Evolutionary conservation across 352 stramenopile species (phyloP).

Genomic region (Phytophthora melonis): DNA sequence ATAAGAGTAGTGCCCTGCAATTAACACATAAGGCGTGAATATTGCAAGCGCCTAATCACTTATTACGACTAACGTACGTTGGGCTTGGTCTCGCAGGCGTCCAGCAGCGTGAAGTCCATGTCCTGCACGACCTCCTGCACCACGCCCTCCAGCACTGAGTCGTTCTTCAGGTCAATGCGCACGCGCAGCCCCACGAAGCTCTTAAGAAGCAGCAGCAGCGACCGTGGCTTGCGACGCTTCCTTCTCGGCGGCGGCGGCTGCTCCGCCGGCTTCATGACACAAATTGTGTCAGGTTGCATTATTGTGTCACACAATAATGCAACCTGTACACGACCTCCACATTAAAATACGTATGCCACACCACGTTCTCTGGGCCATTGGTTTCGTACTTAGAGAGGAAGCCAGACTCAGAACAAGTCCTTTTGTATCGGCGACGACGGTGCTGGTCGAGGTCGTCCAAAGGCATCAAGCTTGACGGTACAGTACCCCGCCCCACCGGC

Average conservation of each 20-base stretch:
- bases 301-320: too few relatives aligned
- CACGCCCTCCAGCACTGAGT: conserved; percentile 77
- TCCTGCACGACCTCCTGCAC: conserved; percentile 87
- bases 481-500: too few relatives aligned
- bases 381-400: conserved; percentile 47
- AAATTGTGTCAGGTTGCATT: too few relatives aligned
- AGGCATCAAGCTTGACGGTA: too few relatives aligned
- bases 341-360: conserved; percentile 7
- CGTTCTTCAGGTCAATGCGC: conserved; percentile 87
- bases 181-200: conserved; percentile 85
- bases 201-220: conserved; percentile 84
- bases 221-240: conserved; percentile 55
- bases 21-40: too few relatives aligned
- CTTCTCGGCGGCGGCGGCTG: conserved; percentile 12
- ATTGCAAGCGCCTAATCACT: not conserved
- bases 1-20: too few relatives aligned
- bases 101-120: conserved; percentile 88
- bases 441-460: not conserved
- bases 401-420: conserved; percentile 3
- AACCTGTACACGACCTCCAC: conserved; percentile 9
- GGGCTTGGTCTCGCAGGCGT: conserved; percentile 79
- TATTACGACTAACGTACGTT: conserved; percentile 42
- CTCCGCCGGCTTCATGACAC: conserved; percentile 17
- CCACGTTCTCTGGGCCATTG: conserved; percentile 31
- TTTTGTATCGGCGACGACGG: conserved; percentile 8